phyloP scores from a whole-genome alignment of 2,329 filamentous ascomycete genomes.

The Lasiodiplodia citricola region DNA sequence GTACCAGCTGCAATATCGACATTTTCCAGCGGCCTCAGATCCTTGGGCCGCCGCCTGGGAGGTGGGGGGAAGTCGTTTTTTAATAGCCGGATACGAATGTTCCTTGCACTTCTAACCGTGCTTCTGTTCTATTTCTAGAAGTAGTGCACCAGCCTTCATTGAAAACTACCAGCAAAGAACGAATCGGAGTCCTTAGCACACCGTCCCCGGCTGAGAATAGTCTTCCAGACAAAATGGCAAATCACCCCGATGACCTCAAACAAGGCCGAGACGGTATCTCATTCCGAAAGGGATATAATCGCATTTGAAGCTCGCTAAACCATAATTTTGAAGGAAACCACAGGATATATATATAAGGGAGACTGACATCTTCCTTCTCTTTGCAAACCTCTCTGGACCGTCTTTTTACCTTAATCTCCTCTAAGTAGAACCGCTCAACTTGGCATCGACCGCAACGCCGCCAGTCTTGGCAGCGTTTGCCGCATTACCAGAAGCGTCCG shows the following conservation, averaged over 20 bases:
- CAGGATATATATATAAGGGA: background rate
- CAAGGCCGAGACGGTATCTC: background rate
- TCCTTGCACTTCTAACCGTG: too few relatives aligned
- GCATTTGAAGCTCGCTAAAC: background rate
- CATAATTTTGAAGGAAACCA: background rate
- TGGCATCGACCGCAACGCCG: conserved; percentile 32
- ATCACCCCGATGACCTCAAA: background rate
- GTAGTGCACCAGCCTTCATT: too few relatives aligned
- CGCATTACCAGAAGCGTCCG: conserved; percentile 40
- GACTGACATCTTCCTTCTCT: background rate
- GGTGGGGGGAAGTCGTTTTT: too few relatives aligned
- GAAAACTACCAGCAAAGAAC: too few relatives aligned
- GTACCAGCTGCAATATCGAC: too few relatives aligned
- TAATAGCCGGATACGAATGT: too few relatives aligned
- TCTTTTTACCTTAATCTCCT: background rate
- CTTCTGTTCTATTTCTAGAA: too few relatives aligned
- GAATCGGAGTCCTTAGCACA: background rate
- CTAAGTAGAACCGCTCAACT: conserved; percentile 31
- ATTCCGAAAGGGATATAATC: background rate
- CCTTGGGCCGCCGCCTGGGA: too few relatives aligned
- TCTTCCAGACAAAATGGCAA: background rate
- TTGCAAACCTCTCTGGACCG: background rate
- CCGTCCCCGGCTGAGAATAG: background rate
- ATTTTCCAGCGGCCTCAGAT: too few relatives aligned
- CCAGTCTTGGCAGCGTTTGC: conserved; percentile 41